Conservation (phyloP, 805 yeast genomes). For the Wickerhamomyces bovis region DNA sequence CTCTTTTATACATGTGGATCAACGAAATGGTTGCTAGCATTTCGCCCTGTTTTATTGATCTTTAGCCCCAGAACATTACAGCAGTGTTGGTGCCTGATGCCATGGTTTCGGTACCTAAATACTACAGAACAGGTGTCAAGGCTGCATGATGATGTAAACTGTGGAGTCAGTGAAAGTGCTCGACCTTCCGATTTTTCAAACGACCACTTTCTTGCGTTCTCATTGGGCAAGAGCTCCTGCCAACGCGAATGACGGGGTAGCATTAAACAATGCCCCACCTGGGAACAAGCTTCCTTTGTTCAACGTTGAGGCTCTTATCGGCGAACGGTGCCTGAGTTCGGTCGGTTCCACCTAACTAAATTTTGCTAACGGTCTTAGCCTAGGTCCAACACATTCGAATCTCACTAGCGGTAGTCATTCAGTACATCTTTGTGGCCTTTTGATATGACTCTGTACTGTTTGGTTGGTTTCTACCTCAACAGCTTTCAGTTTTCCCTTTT, state of each 20-base stretch:
- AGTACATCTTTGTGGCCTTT: no score
- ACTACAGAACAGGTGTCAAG: background rate
- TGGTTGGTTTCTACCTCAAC: no score
- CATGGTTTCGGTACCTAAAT: no score
- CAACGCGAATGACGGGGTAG: background rate
- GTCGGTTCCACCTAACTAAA: no score
- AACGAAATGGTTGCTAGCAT: background rate
- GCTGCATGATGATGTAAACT: background rate
- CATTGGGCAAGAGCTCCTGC: background rate
- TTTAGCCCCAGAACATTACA: background rate
- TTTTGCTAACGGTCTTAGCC: no score
- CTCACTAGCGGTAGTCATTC: no score
- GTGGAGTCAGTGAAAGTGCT: background rate
- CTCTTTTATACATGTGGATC: background rate
- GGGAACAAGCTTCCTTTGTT: background rate
- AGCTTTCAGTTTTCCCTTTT: no score
- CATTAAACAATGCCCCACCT: background rate
- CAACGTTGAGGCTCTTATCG: no score
- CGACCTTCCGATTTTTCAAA: background rate
- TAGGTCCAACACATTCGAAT: no score
- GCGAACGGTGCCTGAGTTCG: no score
- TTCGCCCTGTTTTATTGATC: background rate
- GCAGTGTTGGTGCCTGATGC: no score
- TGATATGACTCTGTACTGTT: no score
- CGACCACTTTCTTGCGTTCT: background rate